These are phyloP conservation scores for Komagataella populi DNA, from an alignment of 805 yeast genomes.

Conservation along the genomic window DNA sequence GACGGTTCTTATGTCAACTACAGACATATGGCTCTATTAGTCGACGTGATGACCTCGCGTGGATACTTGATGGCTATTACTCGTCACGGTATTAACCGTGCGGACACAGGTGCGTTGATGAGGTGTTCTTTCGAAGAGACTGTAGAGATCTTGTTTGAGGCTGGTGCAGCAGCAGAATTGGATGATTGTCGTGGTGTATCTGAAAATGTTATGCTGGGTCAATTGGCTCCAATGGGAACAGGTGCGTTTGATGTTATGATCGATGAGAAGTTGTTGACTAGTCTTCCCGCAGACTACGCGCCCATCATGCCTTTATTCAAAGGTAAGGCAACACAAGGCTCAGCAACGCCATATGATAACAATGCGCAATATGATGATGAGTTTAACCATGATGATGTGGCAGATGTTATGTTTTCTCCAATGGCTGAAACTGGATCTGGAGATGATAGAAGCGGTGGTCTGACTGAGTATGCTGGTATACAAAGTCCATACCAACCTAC, in stretches of 20 bases:
- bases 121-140: slow-evolving; percentile 99
- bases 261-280: slow-evolving; percentile 74
- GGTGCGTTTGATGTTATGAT: slow-evolving; percentile 95
- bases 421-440: slow-evolving; percentile 74
- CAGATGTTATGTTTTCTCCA: slow-evolving; percentile 86
- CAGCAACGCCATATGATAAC: slow-evolving; percentile 82
- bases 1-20: slow-evolving; percentile 99
- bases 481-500: slow-evolving; percentile 25
- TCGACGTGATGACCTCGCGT: slow-evolving; percentile 96
- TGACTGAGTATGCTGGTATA: slow-evolving; percentile 76
- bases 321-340: slow-evolving; percentile 47
- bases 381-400: slow-evolving; percentile 40
- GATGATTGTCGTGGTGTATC: slow-evolving; percentile 99
- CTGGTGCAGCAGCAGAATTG: slow-evolving; percentile 95
- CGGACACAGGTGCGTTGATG: slow-evolving; percentile 98
- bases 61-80: slow-evolving; percentile 98
- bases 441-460: slow-evolving; percentile 68
- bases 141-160: slow-evolving; percentile 92
- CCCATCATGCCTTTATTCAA: slow-evolving; percentile 24
- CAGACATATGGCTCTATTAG: slow-evolving; percentile 94
- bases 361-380: slow-evolving; percentile 54
- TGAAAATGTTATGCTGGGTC: slow-evolving; percentile 94
- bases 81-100: slow-evolving; percentile 98
- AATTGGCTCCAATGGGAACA: slow-evolving; percentile 97
- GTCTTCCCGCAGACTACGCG: slow-evolving; percentile 37